Conservation (phyloP, 2,329 filamentous ascomycete genomes). For the Fusarium sp. region DNA sequence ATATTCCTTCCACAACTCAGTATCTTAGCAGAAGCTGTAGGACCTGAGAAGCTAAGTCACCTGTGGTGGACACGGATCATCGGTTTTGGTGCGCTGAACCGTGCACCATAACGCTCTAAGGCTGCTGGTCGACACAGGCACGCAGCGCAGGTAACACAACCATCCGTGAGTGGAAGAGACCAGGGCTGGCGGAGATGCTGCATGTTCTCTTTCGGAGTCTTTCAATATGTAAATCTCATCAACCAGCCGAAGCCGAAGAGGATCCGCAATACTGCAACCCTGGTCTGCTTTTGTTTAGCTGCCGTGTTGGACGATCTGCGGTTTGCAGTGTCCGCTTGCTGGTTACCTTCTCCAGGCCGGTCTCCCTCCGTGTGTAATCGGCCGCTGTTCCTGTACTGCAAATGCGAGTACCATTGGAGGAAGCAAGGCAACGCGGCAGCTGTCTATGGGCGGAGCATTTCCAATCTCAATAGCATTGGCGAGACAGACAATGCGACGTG, state of each 20-base stretch:
- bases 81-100: slow-evolving; percentile 40
- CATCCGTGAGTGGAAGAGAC: slow-evolving; percentile 30
- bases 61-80: slow-evolving; percentile 28
- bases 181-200: slow-evolving; percentile 43
- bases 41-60: slow-evolving; percentile 2
- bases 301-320: slow-evolving; percentile 45
- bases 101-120: slow-evolving; percentile 42
- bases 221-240: slow-evolving; percentile 40
- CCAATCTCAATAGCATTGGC: slow-evolving; percentile 36
- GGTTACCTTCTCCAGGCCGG: slow-evolving; percentile 30
- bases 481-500: slow-evolving; percentile 43
- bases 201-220: slow-evolving; percentile 33
- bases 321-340: slow-evolving; percentile 37
- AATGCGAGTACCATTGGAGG: slow-evolving; percentile 34
- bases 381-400: slow-evolving; percentile 18
- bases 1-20: slow-evolving; percentile 20
- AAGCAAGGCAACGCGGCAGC: slow-evolving; percentile 39
- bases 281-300: slow-evolving; percentile 39
- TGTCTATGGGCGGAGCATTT: slow-evolving; percentile 39
- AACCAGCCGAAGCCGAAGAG: slow-evolving; percentile 32
- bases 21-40: slow-evolving; percentile 18
- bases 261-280: slow-evolving; percentile 41
- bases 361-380: slow-evolving; percentile 36
- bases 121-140: slow-evolving; percentile 38
- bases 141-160: slow-evolving; percentile 34